Evolutionary conservation across 768 basidiomycete species (phyloP).

Genomic region (Kwoniella sp.): DNA sequence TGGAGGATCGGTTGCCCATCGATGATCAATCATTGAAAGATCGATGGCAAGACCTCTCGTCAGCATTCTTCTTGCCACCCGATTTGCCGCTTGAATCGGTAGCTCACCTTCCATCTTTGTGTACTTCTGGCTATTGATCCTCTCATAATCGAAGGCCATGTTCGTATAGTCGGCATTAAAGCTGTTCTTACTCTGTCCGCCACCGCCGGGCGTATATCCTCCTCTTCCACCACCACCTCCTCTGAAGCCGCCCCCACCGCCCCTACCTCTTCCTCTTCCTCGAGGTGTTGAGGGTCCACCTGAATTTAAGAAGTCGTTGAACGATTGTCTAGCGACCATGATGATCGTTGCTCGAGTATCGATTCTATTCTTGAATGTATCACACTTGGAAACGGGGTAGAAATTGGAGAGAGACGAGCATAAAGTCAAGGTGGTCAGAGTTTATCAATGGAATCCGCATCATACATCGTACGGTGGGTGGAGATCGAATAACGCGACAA

Average conservation of each 20-base stretch:
- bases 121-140: constrained; percentile 42
- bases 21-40: neutral
- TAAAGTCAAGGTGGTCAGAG: neutral
- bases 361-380: neutral
- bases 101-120: constrained; percentile 45
- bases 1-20: neutral
- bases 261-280: constrained; percentile 34
- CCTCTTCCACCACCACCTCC: constrained; percentile 30
- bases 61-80: constrained; percentile 1
- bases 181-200: constrained; percentile 19
- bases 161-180: constrained; percentile 41
- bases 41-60: neutral
- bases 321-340: constrained; percentile 23
- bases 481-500: no score
- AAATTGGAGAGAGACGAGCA: neutral
- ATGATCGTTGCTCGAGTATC: neutral
- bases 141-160: constrained; percentile 41
- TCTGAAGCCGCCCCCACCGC: constrained; percentile 11
- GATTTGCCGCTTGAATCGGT: neutral
- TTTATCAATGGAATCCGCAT: neutral
- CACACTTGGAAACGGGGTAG: neutral
- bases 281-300: constrained; percentile 33
- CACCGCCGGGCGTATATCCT: constrained; percentile 11
- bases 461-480: no score
- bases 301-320: constrained; percentile 43